A percentile compares a stretch with the other conserved stretches of the same genome.
These are phyloP conservation scores for Murraya koenigii DNA, from an alignment of 345 rosid species.

Conservation along the genomic window DNA sequence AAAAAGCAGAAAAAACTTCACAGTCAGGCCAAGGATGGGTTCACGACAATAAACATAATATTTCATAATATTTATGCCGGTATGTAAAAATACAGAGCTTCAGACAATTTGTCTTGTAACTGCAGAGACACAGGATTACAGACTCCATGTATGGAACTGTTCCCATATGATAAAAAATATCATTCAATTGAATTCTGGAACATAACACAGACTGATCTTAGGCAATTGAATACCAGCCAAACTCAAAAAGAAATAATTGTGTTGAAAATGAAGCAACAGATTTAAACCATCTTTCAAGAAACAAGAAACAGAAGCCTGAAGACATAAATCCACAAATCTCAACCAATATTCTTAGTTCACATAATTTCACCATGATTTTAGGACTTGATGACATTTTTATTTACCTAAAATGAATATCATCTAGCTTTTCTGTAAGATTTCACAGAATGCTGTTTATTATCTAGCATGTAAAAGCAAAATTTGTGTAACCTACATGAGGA, in stretches of 20 bases:
- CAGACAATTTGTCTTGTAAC: background rate
- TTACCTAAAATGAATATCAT: background rate
- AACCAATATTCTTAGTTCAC: background rate
- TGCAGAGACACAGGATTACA: background rate
- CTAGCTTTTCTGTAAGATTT: background rate
- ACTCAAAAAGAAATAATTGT: background rate
- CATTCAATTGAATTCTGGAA: background rate
- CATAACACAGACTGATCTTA: no score
- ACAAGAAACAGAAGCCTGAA: background rate
- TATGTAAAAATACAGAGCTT: background rate
- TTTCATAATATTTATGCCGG: no score
- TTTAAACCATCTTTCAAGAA: background rate
- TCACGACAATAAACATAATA: background rate
- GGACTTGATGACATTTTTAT: background rate
- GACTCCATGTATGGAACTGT: background rate
- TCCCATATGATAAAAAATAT: background rate
- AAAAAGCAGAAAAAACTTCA: no score
- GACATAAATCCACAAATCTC: background rate
- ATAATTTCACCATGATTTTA: background rate
- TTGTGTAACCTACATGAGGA: background rate
- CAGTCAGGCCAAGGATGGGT: background rate
- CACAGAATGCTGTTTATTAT: background rate
- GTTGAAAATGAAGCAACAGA: background rate
- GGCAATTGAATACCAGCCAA: no score
- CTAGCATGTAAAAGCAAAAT: background rate